Conservation (phyloP, 345 rosid genomes). For the Sapria himalayana region DNA sequence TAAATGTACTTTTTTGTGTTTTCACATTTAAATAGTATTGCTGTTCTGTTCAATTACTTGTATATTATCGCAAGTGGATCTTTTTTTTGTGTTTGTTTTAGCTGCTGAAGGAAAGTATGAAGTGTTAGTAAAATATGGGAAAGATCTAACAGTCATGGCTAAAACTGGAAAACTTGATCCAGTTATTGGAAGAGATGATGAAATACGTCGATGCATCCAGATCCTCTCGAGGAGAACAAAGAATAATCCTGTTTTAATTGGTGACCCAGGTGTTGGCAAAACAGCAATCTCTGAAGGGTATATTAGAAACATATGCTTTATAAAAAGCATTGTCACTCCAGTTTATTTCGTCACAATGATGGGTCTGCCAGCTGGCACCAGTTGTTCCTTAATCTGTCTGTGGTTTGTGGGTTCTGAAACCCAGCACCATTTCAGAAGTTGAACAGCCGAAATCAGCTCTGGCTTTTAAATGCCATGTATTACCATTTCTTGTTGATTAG, state of each 20-base stretch:
- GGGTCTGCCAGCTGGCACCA: too few relatives aligned
- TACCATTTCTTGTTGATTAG: too few relatives aligned
- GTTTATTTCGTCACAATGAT: background rate
- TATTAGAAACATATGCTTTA: slow-evolving; percentile 4
- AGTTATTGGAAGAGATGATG: slow-evolving; percentile 96
- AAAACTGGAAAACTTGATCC: slow-evolving; percentile 93
- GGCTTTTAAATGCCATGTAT: too few relatives aligned
- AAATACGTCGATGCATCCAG: slow-evolving; percentile 94
- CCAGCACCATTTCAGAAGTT: too few relatives aligned
- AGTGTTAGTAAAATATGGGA: slow-evolving; percentile 87
- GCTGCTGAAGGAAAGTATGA: slow-evolving; percentile 99
- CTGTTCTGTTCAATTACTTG: background rate
- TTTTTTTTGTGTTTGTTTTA: slow-evolving; percentile 11
- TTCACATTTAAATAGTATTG: background rate
- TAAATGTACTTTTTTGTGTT: background rate
- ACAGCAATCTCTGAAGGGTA: slow-evolving; percentile 99
- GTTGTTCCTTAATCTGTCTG: too few relatives aligned
- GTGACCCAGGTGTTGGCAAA: slow-evolving; percentile 99
- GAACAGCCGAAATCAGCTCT: too few relatives aligned
- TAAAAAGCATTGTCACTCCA: background rate
- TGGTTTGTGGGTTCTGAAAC: too few relatives aligned
- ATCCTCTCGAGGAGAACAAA: slow-evolving; percentile 96
- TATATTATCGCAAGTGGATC: slow-evolving; percentile 5
- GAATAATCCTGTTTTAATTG: slow-evolving; percentile 93
- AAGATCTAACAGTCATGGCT: slow-evolving; percentile 95